Evolutionary conservation across 805 yeast species (phyloP).

Genomic region (Candida hispaniensis): DNA sequence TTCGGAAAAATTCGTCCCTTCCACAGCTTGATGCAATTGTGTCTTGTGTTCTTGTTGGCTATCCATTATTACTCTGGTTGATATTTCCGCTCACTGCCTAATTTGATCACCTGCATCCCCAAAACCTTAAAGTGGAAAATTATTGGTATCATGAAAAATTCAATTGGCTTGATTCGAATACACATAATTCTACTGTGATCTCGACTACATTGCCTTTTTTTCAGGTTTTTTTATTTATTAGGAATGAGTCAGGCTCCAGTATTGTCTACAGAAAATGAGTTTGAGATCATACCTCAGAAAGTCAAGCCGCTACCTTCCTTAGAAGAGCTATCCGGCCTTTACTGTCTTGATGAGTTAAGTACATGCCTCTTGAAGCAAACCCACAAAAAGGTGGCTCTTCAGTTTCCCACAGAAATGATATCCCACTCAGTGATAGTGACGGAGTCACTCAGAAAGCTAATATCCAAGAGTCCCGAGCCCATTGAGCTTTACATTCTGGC

Average conservation of each 20-base stretch:
- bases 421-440: constrained; percentile 68
- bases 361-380: constrained; percentile 20
- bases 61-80: too few relatives aligned
- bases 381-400: constrained; percentile 58
- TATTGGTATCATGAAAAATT: too few relatives aligned
- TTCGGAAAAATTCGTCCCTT: constrained; percentile 26
- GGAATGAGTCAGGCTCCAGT: constrained; percentile 14
- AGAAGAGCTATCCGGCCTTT: constrained; percentile 1
- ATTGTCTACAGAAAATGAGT: constrained; percentile 7
- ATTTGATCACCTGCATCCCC: too few relatives aligned
- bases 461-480: constrained; percentile 1
- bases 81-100: too few relatives aligned
- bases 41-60: too few relatives aligned
- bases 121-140: too few relatives aligned
- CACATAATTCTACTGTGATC: background rate
- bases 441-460: constrained; percentile 29
- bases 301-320: constrained; percentile 1
- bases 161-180: too few relatives aligned
- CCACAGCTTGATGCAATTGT: constrained; percentile 8
- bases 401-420: constrained; percentile 77
- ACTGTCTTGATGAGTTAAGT: constrained; percentile 7
- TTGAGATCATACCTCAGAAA: constrained; percentile 3
- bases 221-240: background rate
- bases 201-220: too few relatives aligned
- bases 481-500: constrained; percentile 65